A percentile compares a stretch with the other conserved stretches of the same genome.
These are phyloP conservation scores for Hagleromyces aurorensis DNA, from an alignment of 805 yeast genomes.

Conservation along the genomic window DNA sequence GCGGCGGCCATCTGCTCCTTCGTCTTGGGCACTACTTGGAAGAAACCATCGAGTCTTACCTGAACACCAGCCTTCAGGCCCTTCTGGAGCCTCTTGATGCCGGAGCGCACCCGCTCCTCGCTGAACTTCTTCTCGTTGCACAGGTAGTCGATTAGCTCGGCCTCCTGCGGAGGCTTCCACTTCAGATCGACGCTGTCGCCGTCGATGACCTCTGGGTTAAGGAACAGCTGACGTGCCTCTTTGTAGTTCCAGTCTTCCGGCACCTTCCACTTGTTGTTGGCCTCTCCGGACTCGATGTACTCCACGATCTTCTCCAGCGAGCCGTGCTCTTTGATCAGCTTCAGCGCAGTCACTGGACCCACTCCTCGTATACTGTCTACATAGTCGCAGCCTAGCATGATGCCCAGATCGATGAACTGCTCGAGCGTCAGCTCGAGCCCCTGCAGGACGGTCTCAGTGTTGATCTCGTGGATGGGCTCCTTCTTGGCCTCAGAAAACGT, in stretches of 20 bases:
- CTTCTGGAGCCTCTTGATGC: conserved; percentile 77
- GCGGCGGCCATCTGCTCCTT: conserved; percentile 35
- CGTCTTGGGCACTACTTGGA: conserved; percentile 56
- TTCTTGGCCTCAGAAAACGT: conserved; percentile 93
- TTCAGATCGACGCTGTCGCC: conserved; percentile 60
- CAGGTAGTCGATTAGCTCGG: conserved; percentile 74
- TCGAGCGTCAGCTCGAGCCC: conserved; percentile 66
- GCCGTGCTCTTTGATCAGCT: conserved; percentile 79
- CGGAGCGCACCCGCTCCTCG: conserved; percentile 84
- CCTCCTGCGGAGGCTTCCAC: conserved; percentile 85
- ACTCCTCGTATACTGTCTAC: conserved; percentile 92
- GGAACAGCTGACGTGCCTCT: conserved; percentile 78
- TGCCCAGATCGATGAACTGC: conserved; percentile 86
- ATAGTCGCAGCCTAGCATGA: conserved; percentile 92
- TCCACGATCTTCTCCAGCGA: conserved; percentile 72
- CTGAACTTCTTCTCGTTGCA: conserved; percentile 84
- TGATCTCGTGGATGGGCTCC: conserved; percentile 81
- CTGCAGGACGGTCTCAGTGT: conserved; percentile 56
- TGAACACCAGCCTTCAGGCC: conserved; percentile 81
- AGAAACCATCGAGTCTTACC: conserved; percentile 88
- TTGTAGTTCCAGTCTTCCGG: conserved; percentile 94
- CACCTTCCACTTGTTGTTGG: conserved; percentile 61
- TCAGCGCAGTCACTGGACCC: conserved; percentile 92
- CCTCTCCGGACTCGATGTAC: conserved; percentile 39
- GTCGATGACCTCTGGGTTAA: conserved; percentile 69